phyloP scores from a whole-genome alignment of 2,329 filamentous ascomycete genomes.

The Chalara sp. region DNA sequence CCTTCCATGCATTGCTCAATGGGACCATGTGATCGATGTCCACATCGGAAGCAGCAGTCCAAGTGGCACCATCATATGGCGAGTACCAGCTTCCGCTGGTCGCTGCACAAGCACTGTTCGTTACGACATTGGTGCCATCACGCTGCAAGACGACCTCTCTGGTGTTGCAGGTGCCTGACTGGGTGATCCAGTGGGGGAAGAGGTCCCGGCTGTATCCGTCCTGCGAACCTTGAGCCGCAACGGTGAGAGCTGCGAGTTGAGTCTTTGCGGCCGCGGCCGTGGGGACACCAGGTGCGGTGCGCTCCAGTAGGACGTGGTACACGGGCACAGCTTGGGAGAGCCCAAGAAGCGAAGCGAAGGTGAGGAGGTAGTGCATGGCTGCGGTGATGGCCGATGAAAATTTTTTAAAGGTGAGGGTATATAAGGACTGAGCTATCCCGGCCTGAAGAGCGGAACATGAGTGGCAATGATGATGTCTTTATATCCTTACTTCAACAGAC shows the following conservation, averaged over 20 bases:
- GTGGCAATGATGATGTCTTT: too few species aligned
- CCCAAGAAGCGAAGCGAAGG: too few species aligned
- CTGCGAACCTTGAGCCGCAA: constrained; percentile 46
- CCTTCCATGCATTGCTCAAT: constrained; percentile 71
- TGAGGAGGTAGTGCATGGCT: too few species aligned
- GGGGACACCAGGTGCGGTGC: constrained; percentile 50
- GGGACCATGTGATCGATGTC: constrained; percentile 85
- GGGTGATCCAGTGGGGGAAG: constrained; percentile 53
- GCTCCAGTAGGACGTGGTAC: background rate
- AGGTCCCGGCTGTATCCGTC: constrained; percentile 56
- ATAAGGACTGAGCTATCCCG: too few species aligned
- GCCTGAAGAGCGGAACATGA: too few species aligned
- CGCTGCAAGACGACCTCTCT: constrained; percentile 66
- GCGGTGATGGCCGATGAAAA: too few species aligned
- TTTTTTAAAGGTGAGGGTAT: too few species aligned
- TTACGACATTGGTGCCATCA: constrained; percentile 59
- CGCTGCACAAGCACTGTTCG: constrained; percentile 52
- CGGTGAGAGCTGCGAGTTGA: constrained; percentile 51
- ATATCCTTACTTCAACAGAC: too few species aligned
- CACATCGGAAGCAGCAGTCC: constrained; percentile 61
- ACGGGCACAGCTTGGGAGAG: background rate
- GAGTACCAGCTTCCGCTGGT: constrained; percentile 63
- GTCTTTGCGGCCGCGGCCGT: constrained; percentile 47
- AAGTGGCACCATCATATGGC: constrained; percentile 67
- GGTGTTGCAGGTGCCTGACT: constrained; percentile 63